Conservation (phyloP, 2,329 filamentous ascomycete species). For the Cladophialophora immunda region DNA sequence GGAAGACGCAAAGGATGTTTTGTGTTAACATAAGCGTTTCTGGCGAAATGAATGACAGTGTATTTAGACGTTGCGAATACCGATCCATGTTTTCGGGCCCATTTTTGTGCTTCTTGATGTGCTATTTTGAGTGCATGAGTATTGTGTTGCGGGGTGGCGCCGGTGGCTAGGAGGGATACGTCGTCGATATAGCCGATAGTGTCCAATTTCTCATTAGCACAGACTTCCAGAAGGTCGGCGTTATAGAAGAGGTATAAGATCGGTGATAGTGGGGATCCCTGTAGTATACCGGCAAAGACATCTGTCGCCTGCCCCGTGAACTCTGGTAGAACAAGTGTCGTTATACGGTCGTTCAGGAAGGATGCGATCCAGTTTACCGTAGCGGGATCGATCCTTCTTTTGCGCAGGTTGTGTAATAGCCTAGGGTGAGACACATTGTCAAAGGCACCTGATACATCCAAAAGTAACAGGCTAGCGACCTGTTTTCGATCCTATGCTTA, state of each 20-base stretch:
- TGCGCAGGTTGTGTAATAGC: no score
- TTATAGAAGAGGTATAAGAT: neutral
- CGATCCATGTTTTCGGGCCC: neutral
- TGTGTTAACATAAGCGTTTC: neutral
- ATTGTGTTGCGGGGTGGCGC: neutral
- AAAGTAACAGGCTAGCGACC: slow-evolving; percentile 30
- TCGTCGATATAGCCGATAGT: neutral
- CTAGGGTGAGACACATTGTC: slow-evolving; percentile 11
- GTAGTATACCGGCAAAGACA: no score
- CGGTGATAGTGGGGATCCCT: neutral
- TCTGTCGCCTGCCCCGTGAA: no score
- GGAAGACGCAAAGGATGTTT: neutral
- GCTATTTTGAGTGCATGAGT: neutral
- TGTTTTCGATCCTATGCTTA: slow-evolving; percentile 12
- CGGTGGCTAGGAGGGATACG: neutral
- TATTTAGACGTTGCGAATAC: neutral
- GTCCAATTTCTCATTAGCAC: neutral
- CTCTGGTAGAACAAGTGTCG: no score
- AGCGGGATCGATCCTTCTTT: no score
- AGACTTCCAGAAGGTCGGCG: neutral
- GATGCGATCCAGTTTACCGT: no score
- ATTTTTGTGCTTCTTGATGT: neutral
- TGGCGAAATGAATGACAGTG: neutral
- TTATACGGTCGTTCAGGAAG: no score
- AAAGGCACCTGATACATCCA: slow-evolving; percentile 37